Evolutionary conservation across 192 early-diverging fungal genomes (phyloP).

Genomic region (Coemansia sp.): DNA sequence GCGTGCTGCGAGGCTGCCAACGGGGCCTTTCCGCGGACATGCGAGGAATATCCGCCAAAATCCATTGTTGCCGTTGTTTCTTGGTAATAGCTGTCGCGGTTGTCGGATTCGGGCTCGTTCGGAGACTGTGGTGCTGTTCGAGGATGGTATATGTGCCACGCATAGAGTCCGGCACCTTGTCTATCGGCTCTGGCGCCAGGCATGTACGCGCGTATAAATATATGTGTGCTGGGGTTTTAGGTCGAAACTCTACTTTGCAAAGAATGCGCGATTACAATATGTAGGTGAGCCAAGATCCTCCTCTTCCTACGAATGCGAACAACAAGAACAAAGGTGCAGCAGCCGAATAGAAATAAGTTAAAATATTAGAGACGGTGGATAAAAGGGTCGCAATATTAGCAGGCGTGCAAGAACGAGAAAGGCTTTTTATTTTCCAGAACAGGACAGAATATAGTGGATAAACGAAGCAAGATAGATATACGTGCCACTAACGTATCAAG

Average conservation of each 20-base stretch:
- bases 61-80: constrained; percentile 4
- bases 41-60: constrained; percentile 11
- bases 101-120: constrained; percentile 27
- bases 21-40: constrained; percentile 1
- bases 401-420: neutral
- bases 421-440: neutral
- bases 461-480: neutral
- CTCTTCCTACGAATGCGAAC: neutral
- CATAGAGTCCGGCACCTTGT: constrained; percentile 25
- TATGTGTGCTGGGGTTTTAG: neutral
- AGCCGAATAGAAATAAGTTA: neutral
- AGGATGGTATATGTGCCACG: constrained; percentile 31
- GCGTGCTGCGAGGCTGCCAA: constrained; percentile 14
- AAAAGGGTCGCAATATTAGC: neutral
- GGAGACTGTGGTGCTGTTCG: constrained; percentile 23
- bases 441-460: neutral
- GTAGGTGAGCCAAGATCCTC: neutral
- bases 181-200: constrained; percentile 38
- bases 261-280: neutral
- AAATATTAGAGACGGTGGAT: neutral
- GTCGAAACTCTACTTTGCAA: neutral
- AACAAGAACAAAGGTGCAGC: neutral
- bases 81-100: neutral
- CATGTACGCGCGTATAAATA: constrained; percentile 18
- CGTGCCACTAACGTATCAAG: neutral